Evolutionary conservation across 805 yeast species (phyloP), one percentile per base, ranked within the genome.

Genomic region (Nakazawaea populi): DNA sequence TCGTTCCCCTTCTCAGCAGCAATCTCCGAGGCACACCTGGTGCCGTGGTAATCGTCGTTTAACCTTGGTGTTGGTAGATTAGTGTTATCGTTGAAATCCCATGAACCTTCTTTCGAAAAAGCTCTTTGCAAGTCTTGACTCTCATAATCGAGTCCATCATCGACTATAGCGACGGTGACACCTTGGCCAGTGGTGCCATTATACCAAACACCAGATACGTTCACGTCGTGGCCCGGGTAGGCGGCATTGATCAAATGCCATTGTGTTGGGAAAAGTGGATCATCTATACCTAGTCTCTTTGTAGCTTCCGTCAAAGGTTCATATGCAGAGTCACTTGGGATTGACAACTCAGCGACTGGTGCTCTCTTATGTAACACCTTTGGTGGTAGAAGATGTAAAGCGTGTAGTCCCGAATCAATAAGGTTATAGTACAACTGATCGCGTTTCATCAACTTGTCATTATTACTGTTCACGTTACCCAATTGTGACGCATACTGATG

Each of bases 21-120:
- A 52, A 94, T 87, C 67, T 94, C 99, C 38, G 97, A 98, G 2
- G 99, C 98, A 71, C 99, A 94, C 56, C 99, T 73, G 0, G 99
- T 94, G 6, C 99, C 99, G 65, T 94, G 99, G 58, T 83, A 83
- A 65, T 94, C 99, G 64, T 87, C 96, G 7, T 59, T 66, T 31
- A 92, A 73, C 51, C 83, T 72, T 9, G 99, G 99, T 58, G 79
- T 81, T 2, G 99, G 99, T 44, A 83, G 70, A 27, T 80, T 75
- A 0, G 75, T 75, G 59, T 87, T 83, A 59, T 82, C 87, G 64
- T 94, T 94, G 67, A 80, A 94, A 69, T 94, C 99, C 88, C 92
- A 94, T 6, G 97, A 89, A 3, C 98, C 99, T 55, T 80, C 82
- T 11, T 73, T 68, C 60, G 77, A 79, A 64, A 85, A 94, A 58